A percentile compares a stretch with the other conserved stretches of the same genome.
These are phyloP conservation scores for Collariella sp. DNA, from an alignment of 495 filamentous ascomycete species.

Conservation along the genomic window DNA sequence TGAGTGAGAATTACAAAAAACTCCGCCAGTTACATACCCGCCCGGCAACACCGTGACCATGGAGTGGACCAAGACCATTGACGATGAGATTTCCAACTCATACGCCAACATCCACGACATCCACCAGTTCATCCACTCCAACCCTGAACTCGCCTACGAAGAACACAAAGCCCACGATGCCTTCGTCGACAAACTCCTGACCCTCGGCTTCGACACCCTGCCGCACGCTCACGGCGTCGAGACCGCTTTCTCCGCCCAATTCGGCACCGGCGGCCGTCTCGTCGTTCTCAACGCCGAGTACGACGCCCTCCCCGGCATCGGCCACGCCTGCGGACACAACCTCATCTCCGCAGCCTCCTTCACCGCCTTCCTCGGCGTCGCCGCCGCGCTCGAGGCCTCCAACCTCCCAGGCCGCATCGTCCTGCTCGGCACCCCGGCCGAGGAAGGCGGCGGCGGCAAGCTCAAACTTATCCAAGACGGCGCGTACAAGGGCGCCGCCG, in stretches of 20 bases:
- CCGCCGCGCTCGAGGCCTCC: constrained; percentile 41
- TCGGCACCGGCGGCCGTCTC: constrained; percentile 40
- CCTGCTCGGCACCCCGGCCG: constrained; percentile 60
- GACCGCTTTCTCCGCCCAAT: constrained; percentile 48
- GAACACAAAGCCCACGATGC: constrained; percentile 46
- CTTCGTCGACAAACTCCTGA: constrained; percentile 35
- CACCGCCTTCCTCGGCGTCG: constrained; percentile 49
- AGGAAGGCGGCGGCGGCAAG: constrained; percentile 51
- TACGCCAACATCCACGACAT: constrained; percentile 35
- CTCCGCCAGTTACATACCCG: too few relatives aligned
- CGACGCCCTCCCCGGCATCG: constrained; percentile 37
- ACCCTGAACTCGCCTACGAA: constrained; percentile 48
- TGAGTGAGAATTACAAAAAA: too few relatives aligned
- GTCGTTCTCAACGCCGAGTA: constrained; percentile 53
- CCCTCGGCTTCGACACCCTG: constrained; percentile 36
- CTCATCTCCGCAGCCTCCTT: constrained; percentile 56
- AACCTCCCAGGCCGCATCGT: constrained; percentile 46
- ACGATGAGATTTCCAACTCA: constrained; percentile 14
- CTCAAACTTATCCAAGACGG: constrained; percentile 41
- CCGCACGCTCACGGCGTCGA: constrained; percentile 42
- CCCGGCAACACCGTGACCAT: background rate
- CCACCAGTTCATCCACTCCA: constrained; percentile 43
- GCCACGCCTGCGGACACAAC: constrained; percentile 55
- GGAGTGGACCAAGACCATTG: constrained; percentile 11
- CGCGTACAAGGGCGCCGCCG: constrained; percentile 41